phyloP scores from a whole-genome alignment of 2,329 filamentous ascomycete species.

The Penicillium occitanis region DNA sequence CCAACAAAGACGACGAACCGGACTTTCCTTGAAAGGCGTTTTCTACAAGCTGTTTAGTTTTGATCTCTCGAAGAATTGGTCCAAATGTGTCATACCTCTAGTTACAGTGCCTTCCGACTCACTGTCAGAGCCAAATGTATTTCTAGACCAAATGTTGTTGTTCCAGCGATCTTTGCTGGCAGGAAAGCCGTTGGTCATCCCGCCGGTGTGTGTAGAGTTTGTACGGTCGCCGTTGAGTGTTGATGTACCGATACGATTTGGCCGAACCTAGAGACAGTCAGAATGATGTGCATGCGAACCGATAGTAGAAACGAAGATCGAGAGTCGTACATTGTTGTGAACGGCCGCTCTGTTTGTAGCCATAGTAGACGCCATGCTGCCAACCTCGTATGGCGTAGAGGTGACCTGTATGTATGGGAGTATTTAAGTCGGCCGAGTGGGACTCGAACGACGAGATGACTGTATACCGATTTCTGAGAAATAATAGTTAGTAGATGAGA shows the following conservation, averaged over 20 bases:
- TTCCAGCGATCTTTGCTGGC: conserved; percentile 46
- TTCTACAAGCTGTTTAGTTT: conserved; percentile 23
- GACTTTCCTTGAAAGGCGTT: conserved; percentile 56
- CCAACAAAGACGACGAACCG: conserved; percentile 68
- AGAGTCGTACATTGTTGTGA: conserved; percentile 38
- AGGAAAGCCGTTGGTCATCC: conserved; percentile 47
- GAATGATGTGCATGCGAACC: conserved; percentile 19
- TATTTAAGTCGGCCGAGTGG: conserved; percentile 19
- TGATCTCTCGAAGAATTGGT: background rate
- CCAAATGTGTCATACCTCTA: conserved; percentile 45
- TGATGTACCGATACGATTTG: conserved; percentile 40
- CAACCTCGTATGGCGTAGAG: conserved; percentile 23
- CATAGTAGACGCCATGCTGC: conserved; percentile 38
- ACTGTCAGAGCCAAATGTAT: conserved; percentile 47
- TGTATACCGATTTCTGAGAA: background rate
- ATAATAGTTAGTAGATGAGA: background rate
- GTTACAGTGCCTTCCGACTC: conserved; percentile 48
- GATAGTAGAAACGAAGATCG: background rate
- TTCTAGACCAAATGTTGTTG: conserved; percentile 55
- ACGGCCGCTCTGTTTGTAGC: conserved; percentile 37
- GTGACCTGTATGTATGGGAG: conserved; percentile 13
- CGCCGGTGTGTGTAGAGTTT: conserved; percentile 39
- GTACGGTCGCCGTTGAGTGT: conserved; percentile 36
- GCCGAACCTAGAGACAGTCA: conserved; percentile 29
- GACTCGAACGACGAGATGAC: background rate